These are phyloP conservation scores for Spathaspora arborariae DNA, from an alignment of 805 yeast genomes.

Conservation along the genomic window DNA sequence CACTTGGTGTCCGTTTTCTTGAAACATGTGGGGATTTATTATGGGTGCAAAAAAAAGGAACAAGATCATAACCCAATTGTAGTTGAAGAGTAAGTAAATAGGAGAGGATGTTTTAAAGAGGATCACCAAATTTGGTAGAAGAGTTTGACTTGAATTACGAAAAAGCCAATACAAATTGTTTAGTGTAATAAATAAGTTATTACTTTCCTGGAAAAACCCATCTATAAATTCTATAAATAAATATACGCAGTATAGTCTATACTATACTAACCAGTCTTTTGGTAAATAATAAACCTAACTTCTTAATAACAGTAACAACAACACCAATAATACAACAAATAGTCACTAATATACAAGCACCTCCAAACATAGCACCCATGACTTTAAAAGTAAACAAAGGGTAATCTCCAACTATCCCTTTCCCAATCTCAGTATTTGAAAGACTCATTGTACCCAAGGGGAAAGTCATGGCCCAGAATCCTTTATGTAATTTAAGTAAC, in stretches of 20 bases:
- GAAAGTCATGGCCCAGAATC: conserved; percentile 76
- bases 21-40: no score
- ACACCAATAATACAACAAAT: conserved; percentile 31
- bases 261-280: neutral
- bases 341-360: conserved; percentile 43
- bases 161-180: no score
- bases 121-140: no score
- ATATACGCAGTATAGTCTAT: neutral
- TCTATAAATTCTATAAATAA: conserved; percentile 1
- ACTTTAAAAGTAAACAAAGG: conserved; percentile 54
- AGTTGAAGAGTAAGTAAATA: no score
- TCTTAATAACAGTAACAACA: conserved; percentile 11
- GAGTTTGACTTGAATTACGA: no score
- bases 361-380: conserved; percentile 58
- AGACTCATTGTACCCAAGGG: conserved; percentile 82
- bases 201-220: no score
- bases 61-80: no score
- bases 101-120: no score
- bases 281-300: neutral
- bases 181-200: no score
- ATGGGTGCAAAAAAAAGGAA: no score
- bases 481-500: conserved; percentile 15
- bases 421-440: conserved; percentile 51
- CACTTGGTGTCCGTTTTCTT: no score
- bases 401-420: conserved; percentile 31